phyloP scores from a whole-genome alignment of 371 early-diverging fungal genomes.

The Batkoa obscura region DNA sequence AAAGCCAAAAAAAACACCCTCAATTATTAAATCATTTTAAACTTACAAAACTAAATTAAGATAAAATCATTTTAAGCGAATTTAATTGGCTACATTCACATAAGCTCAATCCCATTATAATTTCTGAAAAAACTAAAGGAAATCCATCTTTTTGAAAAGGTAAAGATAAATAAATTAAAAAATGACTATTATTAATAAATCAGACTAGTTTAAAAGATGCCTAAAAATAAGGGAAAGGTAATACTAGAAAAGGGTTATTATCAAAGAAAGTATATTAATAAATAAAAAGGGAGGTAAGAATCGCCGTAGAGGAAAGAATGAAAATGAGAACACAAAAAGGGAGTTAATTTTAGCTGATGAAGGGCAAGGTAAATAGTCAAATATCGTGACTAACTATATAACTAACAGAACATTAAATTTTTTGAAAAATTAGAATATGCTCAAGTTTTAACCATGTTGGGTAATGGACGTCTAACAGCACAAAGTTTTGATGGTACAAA shows the following conservation, averaged over 20 bases:
- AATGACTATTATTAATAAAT: too few relatives aligned
- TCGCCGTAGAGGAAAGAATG: conserved; percentile 93
- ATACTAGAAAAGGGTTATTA: background rate
- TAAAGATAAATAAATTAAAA: too few relatives aligned
- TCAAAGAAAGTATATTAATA: background rate
- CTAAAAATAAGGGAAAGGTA: conserved; percentile 83
- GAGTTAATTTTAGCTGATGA: conserved; percentile 89
- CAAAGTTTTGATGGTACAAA: conserved; percentile 86
- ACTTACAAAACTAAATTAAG: too few relatives aligned
- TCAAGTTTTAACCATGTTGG: conserved; percentile 84
- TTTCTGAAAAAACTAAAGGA: too few relatives aligned
- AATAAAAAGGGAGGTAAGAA: conserved; percentile 83
- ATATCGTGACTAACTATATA: background rate
- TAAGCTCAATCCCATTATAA: too few relatives aligned
- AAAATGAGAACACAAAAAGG: conserved; percentile 83
- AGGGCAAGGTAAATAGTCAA: conserved; percentile 49
- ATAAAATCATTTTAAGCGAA: too few relatives aligned
- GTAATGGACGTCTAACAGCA: conserved; percentile 91
- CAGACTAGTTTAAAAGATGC: too few relatives aligned
- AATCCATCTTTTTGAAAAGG: too few relatives aligned
- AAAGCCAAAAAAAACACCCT: too few relatives aligned
- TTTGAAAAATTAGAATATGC: conserved; percentile 69
- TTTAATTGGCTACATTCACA: too few relatives aligned
- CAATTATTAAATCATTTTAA: too few relatives aligned
- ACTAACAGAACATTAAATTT: background rate